Conservation (phyloP, 2,329 filamentous ascomycete genomes). For the Pyrenophora teres region DNA sequence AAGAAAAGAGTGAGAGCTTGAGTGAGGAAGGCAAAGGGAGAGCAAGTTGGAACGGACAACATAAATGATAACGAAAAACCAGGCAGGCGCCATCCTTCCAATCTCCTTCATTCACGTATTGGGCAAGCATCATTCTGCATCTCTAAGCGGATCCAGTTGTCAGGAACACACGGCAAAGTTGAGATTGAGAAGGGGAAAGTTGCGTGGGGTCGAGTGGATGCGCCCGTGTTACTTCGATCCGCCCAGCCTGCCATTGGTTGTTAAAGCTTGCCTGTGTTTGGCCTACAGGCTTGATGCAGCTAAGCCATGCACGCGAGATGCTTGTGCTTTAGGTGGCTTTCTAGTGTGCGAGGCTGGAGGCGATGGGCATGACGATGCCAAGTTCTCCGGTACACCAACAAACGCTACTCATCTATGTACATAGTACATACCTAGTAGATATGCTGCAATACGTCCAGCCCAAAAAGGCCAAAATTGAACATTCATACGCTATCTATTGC, state of each 20-base stretch:
- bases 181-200: slow-evolving; percentile 1
- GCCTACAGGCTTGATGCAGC: slow-evolving; percentile 9
- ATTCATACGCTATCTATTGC: slow-evolving; percentile 3
- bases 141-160: slow-evolving; percentile 5
- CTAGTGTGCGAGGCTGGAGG: too few species aligned
- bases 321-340: too few species aligned
- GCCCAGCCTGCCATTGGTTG: slow-evolving; percentile 2
- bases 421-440: too few species aligned
- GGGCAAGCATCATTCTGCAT: slow-evolving; percentile 1
- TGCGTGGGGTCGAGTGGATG: not conserved
- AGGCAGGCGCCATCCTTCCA: too few species aligned
- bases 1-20: not conserved
- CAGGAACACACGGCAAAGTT: slow-evolving; percentile 1
- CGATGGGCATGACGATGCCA: too few species aligned
- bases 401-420: too few species aligned
- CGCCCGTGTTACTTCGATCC: slow-evolving; percentile 1
- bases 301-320: slow-evolving; percentile 1
- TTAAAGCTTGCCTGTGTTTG: slow-evolving; percentile 2
- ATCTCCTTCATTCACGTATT: not conserved
- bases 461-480: too few species aligned
- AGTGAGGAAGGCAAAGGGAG: not conserved
- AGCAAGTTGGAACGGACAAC: not conserved
- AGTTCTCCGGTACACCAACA: too few species aligned
- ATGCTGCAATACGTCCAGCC: too few species aligned
- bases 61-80: too few species aligned